Base-by-base conservation (phyloP, 805 yeast species). In the Scheffersomyces spartinae region DNA sequence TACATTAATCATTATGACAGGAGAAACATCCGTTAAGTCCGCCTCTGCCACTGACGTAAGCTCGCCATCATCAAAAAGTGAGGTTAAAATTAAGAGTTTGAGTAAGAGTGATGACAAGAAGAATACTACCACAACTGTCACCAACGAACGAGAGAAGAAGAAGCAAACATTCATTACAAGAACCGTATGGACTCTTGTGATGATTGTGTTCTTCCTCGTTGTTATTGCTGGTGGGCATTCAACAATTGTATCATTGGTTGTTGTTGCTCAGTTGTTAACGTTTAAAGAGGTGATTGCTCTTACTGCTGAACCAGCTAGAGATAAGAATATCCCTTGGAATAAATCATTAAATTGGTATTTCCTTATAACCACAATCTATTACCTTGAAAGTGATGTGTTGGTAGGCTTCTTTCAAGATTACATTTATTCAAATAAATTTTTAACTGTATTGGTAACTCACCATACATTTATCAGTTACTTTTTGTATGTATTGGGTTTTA, bases 271-370 rank as follows among this genome's bases (percentile, higher is more conserved):
- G 53, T 63, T 81, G 16, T 66, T 85, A 29, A 83, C 93, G 4
- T 91, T 85, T 54, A 84, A 74, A 43, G 98, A 91, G 55, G 84
- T 91, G 45, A 88, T 91, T 36, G 71, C 78, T 19, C 64, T 79
- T 36, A 88, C 94, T 9, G 67, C 91, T 13, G 82, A 77, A 37
- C 86, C 95, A 2, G 80, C 88, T 11, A 64, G 79, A 38, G 86
- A 81, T 42, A 79, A 76, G 47, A 81, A 82, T 30, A 57, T 91
- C 40, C 93, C 93, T 13, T 71, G 78, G 50, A 83, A 88, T 24
- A 71, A 74, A 30, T 67, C 80, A n/a, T 60, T 88, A 43, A 84
- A 84, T 49, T 88, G 96, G 96, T 88, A 88, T 56, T 81, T 86
- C 38, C 58, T 91, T 33, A 68, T 78, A 32, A 73, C 94, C n/a